These are phyloP conservation scores for Ceratobasidium sp. DNA, from an alignment of 1,284 basidiomycete species.

Conservation along the genomic window DNA sequence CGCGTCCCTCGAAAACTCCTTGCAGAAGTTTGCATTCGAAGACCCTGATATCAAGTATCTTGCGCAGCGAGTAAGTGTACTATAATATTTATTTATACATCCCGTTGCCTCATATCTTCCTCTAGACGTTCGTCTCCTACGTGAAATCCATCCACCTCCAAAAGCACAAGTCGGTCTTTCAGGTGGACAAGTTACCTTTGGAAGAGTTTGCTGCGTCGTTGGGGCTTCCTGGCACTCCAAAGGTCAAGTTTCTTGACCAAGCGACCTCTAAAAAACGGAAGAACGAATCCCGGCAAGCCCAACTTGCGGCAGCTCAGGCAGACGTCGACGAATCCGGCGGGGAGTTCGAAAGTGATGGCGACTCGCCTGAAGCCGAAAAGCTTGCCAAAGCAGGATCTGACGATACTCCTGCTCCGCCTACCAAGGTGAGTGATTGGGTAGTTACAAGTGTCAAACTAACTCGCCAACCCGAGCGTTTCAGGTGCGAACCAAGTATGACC, in stretches of 20 bases:
- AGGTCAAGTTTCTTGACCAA: constrained; percentile 89
- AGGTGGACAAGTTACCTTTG: constrained; percentile 83
- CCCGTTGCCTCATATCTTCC: constrained; percentile 7
- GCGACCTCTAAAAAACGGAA: constrained; percentile 81
- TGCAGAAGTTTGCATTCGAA: constrained; percentile 95
- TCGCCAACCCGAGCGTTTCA: background rate
- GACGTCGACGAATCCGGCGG: constrained; percentile 53
- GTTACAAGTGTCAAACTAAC: background rate
- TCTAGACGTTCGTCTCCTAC: constrained; percentile 95
- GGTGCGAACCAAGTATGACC: constrained; percentile 95
- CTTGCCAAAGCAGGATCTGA: too few species aligned
- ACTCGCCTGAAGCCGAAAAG: constrained; percentile 8
- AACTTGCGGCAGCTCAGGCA: constrained; percentile 51
- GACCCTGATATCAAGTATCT: constrained; percentile 98
- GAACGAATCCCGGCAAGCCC: constrained; percentile 69
- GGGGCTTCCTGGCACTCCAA: constrained; percentile 94
- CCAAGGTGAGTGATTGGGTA: constrained; percentile 9
- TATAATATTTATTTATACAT: background rate
- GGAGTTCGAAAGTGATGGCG: constrained; percentile 56
- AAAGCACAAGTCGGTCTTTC: constrained; percentile 94
- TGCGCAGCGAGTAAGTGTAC: constrained; percentile 81
- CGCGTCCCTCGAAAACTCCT: constrained; percentile 85
- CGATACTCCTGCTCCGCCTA: background rate
- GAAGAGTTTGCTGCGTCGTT: constrained; percentile 90
- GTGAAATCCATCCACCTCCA: constrained; percentile 93